Conservation (phyloP, 2,329 filamentous ascomycete genomes). For the Endothia cerciana region DNA sequence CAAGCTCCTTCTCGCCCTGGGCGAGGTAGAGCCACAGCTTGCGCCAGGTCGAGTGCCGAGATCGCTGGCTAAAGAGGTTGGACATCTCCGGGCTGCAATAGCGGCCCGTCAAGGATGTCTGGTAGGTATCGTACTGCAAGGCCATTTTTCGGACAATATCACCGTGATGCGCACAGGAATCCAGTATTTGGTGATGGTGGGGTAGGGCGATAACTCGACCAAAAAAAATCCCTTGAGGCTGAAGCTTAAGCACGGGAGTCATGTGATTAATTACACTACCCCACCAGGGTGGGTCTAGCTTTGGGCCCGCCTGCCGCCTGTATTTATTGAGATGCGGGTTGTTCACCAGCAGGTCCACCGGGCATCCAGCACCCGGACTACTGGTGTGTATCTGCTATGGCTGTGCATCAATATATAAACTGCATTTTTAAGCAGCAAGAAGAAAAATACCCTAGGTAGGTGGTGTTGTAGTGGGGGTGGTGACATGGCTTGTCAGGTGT, state of each 20-base stretch:
- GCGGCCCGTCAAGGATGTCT: conserved; percentile 70
- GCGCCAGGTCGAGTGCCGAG: conserved; percentile 72
- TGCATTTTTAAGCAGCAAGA: too few species aligned
- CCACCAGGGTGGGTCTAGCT: background rate
- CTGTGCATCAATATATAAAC: too few species aligned
- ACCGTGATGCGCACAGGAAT: background rate
- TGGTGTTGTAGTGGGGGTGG: too few species aligned
- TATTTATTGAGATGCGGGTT: too few species aligned
- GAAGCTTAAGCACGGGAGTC: background rate
- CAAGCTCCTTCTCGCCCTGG: too few species aligned
- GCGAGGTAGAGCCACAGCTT: too few species aligned
- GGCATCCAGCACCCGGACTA: too few species aligned
- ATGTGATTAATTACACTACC: background rate
- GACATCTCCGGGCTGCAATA: conserved; percentile 79
- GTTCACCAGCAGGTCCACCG: too few species aligned
- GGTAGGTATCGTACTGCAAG: conserved; percentile 52
- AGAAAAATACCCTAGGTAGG: too few species aligned
- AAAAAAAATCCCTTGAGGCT: background rate
- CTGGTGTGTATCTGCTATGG: too few species aligned
- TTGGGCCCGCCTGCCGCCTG: background rate
- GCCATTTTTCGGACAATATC: background rate
- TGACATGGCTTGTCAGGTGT: too few species aligned
- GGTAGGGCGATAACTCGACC: background rate
- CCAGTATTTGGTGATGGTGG: background rate
- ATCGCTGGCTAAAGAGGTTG: conserved; percentile 76